Evolutionary conservation across 768 basidiomycete genomes (phyloP).

Genomic region (Phlebiopsis flavidoalba): DNA sequence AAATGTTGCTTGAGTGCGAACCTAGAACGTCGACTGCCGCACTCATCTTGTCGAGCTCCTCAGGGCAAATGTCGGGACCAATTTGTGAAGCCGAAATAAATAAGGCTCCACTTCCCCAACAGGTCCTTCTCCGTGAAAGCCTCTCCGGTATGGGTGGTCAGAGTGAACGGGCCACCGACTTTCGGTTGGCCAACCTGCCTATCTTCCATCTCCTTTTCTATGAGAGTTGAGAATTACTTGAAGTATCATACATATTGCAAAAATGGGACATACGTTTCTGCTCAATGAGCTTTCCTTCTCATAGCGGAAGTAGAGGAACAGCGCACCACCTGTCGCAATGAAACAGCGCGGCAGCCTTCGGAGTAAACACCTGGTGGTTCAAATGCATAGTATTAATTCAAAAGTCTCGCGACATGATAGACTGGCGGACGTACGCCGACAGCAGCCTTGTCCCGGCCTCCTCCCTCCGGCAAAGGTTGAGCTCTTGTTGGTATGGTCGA

Average conservation of each 20-base stretch:
- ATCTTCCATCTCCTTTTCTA: conserved; percentile 71
- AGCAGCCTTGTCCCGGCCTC: conserved; percentile 29
- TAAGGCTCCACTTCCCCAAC: conserved; percentile 84
- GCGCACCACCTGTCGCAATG: conserved; percentile 71
- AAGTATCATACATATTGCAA: not conserved
- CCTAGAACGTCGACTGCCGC: conserved; percentile 68
- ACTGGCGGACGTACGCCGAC: conserved; percentile 26
- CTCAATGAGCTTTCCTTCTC: conserved; percentile 81
- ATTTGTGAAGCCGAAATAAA: conserved; percentile 99
- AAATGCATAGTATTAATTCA: not conserved
- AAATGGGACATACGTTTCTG: conserved; percentile 57
- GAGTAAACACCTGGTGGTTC: conserved; percentile 78
- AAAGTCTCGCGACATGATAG: not conserved
- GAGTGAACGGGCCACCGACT: conserved; percentile 86
- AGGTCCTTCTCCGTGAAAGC: conserved; percentile 82
- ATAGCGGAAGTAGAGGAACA: conserved; percentile 83
- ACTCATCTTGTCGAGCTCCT: conserved; percentile 94
- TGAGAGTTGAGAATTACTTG: not conserved
- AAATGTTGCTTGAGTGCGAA: conserved; percentile 29
- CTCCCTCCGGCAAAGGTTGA: conserved; percentile 7
- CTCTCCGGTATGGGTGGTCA: conserved; percentile 59
- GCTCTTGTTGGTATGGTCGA: not conserved
- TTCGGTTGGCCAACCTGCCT: conserved; percentile 79
- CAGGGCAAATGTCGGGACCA: conserved; percentile 99
- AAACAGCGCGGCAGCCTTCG: conserved; percentile 80